These are phyloP conservation scores for Gliomastix tumulicola DNA, from an alignment of 2,329 filamentous ascomycete species.

Conservation along the genomic window DNA sequence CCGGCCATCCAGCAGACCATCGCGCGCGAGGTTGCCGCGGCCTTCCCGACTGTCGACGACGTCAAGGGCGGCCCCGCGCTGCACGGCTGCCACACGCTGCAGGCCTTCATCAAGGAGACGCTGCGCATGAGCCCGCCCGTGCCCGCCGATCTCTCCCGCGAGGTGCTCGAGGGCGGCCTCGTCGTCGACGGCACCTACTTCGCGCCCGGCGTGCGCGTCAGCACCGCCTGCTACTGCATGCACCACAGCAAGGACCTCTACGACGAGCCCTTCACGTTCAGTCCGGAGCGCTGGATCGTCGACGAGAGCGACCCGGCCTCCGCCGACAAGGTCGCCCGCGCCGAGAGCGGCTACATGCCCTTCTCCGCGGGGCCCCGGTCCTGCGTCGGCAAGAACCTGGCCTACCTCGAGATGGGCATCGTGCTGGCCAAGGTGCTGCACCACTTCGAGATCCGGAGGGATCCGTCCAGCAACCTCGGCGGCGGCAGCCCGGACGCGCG, in stretches of 20 bases:
- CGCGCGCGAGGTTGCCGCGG: background rate
- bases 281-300: constrained; percentile 59
- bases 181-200: constrained; percentile 44
- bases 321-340: constrained; percentile 43
- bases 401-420: constrained; percentile 59
- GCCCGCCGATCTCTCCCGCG: constrained; percentile 44
- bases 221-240: constrained; percentile 59
- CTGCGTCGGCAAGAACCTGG: constrained; percentile 65
- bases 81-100: constrained; percentile 35
- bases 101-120: constrained; percentile 26
- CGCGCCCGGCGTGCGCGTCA: constrained; percentile 53
- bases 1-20: background rate
- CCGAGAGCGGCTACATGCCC: constrained; percentile 66
- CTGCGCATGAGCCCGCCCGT: constrained; percentile 29
- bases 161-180: constrained; percentile 48
- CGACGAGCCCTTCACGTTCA: constrained; percentile 48
- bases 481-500: constrained; percentile 37
- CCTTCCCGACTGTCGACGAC: constrained; percentile 16
- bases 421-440: constrained; percentile 54
- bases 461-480: constrained; percentile 41
- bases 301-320: constrained; percentile 36
- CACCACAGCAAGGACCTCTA: constrained; percentile 61
- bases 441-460: constrained; percentile 51
- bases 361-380: constrained; percentile 64
- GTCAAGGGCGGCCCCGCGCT: constrained; percentile 18